Evolutionary conservation across 306 rosid genomes (phyloP), one percentile per base, ranked within the genome.

Genomic region (Canavalia ensiformis): DNA sequence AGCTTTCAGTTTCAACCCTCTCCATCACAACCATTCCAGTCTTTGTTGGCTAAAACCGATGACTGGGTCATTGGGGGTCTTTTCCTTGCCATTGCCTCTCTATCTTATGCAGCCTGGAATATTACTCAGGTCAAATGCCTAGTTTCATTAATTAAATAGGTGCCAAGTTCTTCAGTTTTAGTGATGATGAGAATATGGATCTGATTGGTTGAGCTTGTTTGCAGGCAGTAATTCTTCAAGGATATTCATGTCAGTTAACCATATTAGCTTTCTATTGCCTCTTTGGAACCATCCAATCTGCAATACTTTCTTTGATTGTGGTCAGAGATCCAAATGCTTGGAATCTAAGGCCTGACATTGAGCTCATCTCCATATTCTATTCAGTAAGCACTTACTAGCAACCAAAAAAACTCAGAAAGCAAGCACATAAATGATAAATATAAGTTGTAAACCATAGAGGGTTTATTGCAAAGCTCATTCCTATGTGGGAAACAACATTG

Each of bases 261-360:
- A 79, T 88, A 52, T 84, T 92, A 52, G 85, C 88, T 72, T 90
- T 86, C 83, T 87, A 83, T 83, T 81, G 89, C 88, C 63, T 90
- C 68, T 92, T 90, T 88, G 94, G 94, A 78, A 84, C 90, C 68
- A 80, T 92, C 63, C 97, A 92, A 74, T 86, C 84, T 75, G 83
- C 88, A 75, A 37, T 75, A 34, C 75, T 92, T 56, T 73, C 92
- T 57, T 68, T 87, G 13, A 51, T 86, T 25, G 81, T 76, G 6
- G 94, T 87, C 71, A 76, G 81, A 76, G 88, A 87, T 76, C 81
- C 76, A 59, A 86, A 63, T 77, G 90, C 84, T 5, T 92, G 94
- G 97, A 81, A 45, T 56, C 82, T 88, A 13, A 86, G 68, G 8
- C 80, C 75, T 72, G 86, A 82, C 83, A 59, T 90, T 72, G 88